A percentile compares a stretch with the other conserved stretches of the same genome.
These are phyloP conservation scores for Leishmania braziliensis DNA, from an alignment of 208 protist species.

Conservation along the genomic window DNA sequence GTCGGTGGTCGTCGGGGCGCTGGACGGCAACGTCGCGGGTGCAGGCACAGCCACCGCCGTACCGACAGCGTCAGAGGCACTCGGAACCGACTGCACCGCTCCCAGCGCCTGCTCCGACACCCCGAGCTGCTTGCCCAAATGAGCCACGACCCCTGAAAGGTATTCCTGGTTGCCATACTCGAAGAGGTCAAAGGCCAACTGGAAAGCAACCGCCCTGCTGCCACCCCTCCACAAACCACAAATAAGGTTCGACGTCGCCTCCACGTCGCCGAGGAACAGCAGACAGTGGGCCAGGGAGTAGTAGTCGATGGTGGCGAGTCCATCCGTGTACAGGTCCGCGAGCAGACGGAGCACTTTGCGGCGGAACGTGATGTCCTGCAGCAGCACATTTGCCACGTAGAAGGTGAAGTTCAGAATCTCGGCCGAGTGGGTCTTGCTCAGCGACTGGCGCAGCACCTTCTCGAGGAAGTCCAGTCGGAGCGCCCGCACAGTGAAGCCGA, in stretches of 20 bases:
- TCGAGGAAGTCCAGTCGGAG: conserved; percentile 88
- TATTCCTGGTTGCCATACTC: conserved; percentile 90
- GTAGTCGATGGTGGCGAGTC: conserved; percentile 82
- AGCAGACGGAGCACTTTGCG: conserved; percentile 89
- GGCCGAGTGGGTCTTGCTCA: conserved; percentile 55
- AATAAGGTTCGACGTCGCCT: conserved; percentile 83
- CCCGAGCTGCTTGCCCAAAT: conserved; percentile 39
- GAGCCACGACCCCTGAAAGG: conserved; percentile 59
- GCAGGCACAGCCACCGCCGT: background rate
- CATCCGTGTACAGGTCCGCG: conserved; percentile 82
- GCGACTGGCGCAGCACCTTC: conserved; percentile 72
- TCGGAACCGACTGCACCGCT: conserved; percentile 9
- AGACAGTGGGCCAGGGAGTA: conserved; percentile 94
- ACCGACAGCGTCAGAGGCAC: background rate
- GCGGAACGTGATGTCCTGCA: conserved; percentile 85
- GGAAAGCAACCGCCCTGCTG: conserved; percentile 72
- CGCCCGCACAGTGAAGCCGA: conserved; percentile 89
- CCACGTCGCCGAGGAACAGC: conserved; percentile 93
- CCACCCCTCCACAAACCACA: conserved; percentile 63
- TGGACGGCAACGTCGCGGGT: background rate
- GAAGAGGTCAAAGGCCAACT: conserved; percentile 91
- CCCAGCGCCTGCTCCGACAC: conserved; percentile 11
- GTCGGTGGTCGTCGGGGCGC: background rate
- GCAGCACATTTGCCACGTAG: conserved; percentile 81
- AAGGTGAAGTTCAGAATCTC: conserved; percentile 94